Evolutionary conservation across 2,329 filamentous ascomycete species (phyloP).

Genomic region (Ophiostoma populinum): DNA sequence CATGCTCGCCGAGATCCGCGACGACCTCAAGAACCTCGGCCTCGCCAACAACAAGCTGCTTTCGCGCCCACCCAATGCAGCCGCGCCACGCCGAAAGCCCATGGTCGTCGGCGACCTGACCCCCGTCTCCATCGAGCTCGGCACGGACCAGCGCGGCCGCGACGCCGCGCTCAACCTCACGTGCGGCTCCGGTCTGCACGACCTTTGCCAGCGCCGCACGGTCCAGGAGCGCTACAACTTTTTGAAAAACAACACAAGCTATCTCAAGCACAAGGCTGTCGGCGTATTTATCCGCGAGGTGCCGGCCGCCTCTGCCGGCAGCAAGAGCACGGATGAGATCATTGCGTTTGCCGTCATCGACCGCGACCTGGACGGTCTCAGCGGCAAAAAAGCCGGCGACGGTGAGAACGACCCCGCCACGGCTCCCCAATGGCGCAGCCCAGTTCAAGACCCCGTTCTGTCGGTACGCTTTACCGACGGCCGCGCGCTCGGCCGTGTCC

Average conservation of each 20-base stretch:
- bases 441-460: slow-evolving; percentile 32
- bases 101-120: slow-evolving; percentile 22
- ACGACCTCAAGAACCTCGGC: slow-evolving; percentile 34
- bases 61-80: slow-evolving; percentile 19
- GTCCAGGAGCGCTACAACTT: slow-evolving; percentile 21
- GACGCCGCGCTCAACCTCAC: slow-evolving; percentile 24
- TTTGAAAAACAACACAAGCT: slow-evolving; percentile 27
- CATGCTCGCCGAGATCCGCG: slow-evolving; percentile 47
- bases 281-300: slow-evolving; percentile 35
- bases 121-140: slow-evolving; percentile 21
- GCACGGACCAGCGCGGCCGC: slow-evolving; percentile 15
- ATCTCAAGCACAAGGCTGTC: slow-evolving; percentile 42
- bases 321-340: slow-evolving; percentile 21
- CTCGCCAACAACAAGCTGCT: slow-evolving; percentile 28
- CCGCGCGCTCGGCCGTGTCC: slow-evolving; percentile 25
- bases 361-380: slow-evolving; percentile 30
- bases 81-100: not conserved
- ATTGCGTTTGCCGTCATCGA: slow-evolving; percentile 43
- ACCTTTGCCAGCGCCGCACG: slow-evolving; percentile 18
- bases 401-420: too few relatives aligned
- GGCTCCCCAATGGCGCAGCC: too few relatives aligned
- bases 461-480: slow-evolving; percentile 33
- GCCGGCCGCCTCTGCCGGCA: not conserved
- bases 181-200: slow-evolving; percentile 25
- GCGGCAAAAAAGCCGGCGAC: too few relatives aligned